phyloP scores from a whole-genome alignment of 2,329 filamentous ascomycete species.

The Aspergillus sp. region DNA sequence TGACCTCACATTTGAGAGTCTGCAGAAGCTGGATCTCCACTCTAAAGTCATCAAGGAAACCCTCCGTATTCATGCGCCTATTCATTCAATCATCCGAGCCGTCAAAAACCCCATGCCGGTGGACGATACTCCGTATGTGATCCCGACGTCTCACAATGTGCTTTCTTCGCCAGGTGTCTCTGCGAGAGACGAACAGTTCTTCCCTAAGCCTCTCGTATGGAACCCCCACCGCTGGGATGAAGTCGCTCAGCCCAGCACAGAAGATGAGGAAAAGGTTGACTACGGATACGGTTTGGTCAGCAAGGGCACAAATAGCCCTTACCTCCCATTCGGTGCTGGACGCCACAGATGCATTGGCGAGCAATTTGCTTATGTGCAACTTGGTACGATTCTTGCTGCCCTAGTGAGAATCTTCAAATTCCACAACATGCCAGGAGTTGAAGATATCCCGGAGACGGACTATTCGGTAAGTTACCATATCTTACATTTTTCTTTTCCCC shows the following conservation, averaged over 20 bases:
- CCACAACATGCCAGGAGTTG: constrained; percentile 45
- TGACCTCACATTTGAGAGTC: constrained; percentile 66
- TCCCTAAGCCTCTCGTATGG: constrained; percentile 76
- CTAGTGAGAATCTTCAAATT: constrained; percentile 76
- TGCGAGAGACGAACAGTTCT: constrained; percentile 63
- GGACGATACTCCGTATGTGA: constrained; percentile 71
- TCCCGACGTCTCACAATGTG: constrained; percentile 73
- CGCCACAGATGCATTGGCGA: constrained; percentile 93
- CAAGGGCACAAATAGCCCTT: constrained; percentile 84
- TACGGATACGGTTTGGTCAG: constrained; percentile 90
- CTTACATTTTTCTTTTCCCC: neutral
- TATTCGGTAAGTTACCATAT: constrained; percentile 41
- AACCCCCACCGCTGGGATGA: constrained; percentile 86
- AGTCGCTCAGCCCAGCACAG: constrained; percentile 41
- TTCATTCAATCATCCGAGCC: constrained; percentile 89
- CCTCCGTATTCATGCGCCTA: constrained; percentile 81
- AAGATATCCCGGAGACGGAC: constrained; percentile 44
- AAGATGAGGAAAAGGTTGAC: constrained; percentile 69
- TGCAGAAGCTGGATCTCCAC: constrained; percentile 74
- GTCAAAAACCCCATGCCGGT: constrained; percentile 84
- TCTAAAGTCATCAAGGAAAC: constrained; percentile 85
- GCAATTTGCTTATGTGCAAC: constrained; percentile 89
- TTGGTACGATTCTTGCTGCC: constrained; percentile 75
- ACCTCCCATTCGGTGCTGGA: constrained; percentile 89
- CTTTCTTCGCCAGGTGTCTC: constrained; percentile 81